A percentile compares a stretch with the other conserved stretches of the same genome.
These are phyloP conservation scores for Bacterosira constricta DNA, from an alignment of 108 stramenopile genomes.

Conservation along the genomic window DNA sequence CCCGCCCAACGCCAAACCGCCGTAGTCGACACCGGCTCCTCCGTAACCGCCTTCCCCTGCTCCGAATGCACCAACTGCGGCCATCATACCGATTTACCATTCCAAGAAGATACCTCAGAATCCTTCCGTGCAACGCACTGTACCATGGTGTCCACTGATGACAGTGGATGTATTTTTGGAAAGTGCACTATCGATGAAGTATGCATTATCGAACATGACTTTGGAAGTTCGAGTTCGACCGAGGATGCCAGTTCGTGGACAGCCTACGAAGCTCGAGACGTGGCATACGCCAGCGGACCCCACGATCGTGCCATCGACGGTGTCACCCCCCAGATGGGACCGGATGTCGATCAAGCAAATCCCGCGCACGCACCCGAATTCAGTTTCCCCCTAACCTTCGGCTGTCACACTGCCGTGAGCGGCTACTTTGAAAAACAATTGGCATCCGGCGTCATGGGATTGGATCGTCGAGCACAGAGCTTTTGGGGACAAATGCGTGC, in stretches of 20 bases:
- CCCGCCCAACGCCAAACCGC: constrained; percentile 79
- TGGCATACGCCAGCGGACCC: constrained; percentile 36
- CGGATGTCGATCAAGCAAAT: not conserved
- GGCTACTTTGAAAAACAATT: constrained; percentile 88
- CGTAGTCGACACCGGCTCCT: constrained; percentile 76
- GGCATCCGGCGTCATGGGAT: constrained; percentile 95
- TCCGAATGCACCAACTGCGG: constrained; percentile 60
- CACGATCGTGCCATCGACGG: constrained; percentile 21
- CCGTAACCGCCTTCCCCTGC: constrained; percentile 83
- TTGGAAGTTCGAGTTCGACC: too few relatives aligned
- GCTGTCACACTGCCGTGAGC: constrained; percentile 78
- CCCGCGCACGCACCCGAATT: constrained; percentile 10
- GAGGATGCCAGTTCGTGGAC: constrained; percentile 31
- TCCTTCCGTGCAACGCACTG: constrained; percentile 49
- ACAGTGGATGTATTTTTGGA: too few relatives aligned
- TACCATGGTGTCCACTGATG: constrained; percentile 1
- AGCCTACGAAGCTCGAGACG: constrained; percentile 40
- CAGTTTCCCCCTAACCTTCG: constrained; percentile 82
- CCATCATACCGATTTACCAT: constrained; percentile 64
- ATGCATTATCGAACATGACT: constrained; percentile 30
- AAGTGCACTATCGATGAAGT: not conserved
- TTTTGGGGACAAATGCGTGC: constrained; percentile 86
- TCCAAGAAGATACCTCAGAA: constrained; percentile 36
- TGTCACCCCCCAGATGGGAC: not conserved
- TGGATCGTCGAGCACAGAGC: constrained; percentile 80